Evolutionary conservation across 768 basidiomycete species (phyloP), one percentile per base, ranked within the genome.

Genomic region (Lactarius hengduanensis): DNA sequence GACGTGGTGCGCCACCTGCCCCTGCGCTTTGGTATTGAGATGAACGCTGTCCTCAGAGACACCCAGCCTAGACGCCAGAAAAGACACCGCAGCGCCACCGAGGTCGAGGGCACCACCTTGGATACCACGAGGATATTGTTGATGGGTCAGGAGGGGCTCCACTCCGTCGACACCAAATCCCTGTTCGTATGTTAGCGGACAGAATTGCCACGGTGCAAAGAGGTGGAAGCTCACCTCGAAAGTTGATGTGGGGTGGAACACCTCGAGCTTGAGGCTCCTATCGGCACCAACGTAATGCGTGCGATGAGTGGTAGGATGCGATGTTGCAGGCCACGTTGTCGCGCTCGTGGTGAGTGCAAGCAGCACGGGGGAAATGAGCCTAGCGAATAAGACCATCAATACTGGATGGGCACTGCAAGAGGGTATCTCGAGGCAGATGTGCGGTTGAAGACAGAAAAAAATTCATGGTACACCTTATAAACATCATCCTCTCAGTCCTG

Each of bases 201-300:
- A 30, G 54, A 43, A 58, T 32, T 13, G 34, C 8, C 30, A 22
- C 6, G 22, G 16, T 16, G 16, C 43, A 50, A 34, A 40, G 45
- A 45, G 56, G 4, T 20, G 8, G 20, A 43, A 20, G 13, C 69
- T 36, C 47, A 72, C 74, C 72, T 73, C 71, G 62, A 70, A 71
- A 4, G 70, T 66, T 16, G 74, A 70, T 67, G 71, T 71, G 16
- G 73, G 73, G 65, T 74, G 74, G 69, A 70, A 75, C 40, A 64
- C 67, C 68, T 71, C 68, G 26, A 74, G 57, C 63, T 62, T 57
- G 26, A 73, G 53, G 22, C 16, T 28, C 32, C 47, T 26, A 53
- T 64, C 65, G 1, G 68, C 55, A 56, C 63, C 67, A 32, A 74
- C 41, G 18, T 65, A 43, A 56, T 72, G 74, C 18, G 61, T 59